Conservation (phyloP, 106 monocot genomes). For the Dioscorea dumetorum region DNA sequence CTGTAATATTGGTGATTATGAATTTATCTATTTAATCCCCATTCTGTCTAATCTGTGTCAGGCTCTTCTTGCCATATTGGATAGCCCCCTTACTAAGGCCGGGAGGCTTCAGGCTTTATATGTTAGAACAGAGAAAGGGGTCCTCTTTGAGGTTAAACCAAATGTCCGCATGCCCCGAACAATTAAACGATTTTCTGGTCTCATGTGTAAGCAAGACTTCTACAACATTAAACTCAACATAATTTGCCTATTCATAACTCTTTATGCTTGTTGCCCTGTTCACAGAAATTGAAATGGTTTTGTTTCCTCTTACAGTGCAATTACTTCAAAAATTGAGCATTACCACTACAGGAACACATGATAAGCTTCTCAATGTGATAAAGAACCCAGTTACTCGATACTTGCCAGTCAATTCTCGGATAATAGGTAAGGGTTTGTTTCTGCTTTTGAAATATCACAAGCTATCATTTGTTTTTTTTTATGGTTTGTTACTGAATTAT, state of each 20-base stretch:
- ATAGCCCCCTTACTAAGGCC: slow-evolving; percentile 89
- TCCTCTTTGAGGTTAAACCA: slow-evolving; percentile 91
- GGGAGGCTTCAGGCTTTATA: slow-evolving; percentile 86
- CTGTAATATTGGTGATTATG: not conserved
- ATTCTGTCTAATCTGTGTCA: slow-evolving; percentile 2
- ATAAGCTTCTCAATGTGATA: slow-evolving; percentile 91
- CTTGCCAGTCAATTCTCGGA: slow-evolving; percentile 74
- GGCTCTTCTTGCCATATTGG: slow-evolving; percentile 94
- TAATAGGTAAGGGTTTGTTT: slow-evolving; percentile 54
- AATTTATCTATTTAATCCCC: not conserved
- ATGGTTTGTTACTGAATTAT: not conserved
- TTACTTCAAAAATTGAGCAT: slow-evolving; percentile 71
- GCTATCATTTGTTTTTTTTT: not conserved
- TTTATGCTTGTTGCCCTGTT: not conserved
- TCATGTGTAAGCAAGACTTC: slow-evolving; percentile 71
- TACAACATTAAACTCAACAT: not conserved
- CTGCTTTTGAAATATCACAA: not conserved
- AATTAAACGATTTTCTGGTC: slow-evolving; percentile 83
- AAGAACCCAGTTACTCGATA: slow-evolving; percentile 85
- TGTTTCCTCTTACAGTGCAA: slow-evolving; percentile 39
- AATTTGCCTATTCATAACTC: not conserved
- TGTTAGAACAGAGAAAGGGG: slow-evolving; percentile 77
- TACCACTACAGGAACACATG: slow-evolving; percentile 74
- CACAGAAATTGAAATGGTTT: not conserved
- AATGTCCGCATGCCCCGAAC: slow-evolving; percentile 91